Evolutionary conservation across 768 basidiomycete species (phyloP).

Genomic region (Calocybe indica): DNA sequence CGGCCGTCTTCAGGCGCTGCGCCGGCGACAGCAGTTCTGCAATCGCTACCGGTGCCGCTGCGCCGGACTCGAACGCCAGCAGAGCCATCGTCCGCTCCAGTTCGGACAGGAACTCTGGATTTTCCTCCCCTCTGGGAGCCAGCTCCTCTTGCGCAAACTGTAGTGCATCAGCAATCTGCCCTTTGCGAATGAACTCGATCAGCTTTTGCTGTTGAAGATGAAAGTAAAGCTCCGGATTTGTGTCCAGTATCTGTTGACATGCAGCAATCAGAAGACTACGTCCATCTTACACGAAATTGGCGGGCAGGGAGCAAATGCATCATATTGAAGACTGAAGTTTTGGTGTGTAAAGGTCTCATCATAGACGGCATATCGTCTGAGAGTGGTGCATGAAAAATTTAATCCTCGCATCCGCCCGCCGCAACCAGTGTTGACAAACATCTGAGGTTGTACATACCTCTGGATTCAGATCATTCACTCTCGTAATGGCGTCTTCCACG

Average conservation of each 20-base stretch:
- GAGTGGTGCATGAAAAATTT: conserved; percentile 99
- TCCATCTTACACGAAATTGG: conserved; percentile 9
- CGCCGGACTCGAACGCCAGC: conserved; percentile 70
- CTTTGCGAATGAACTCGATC: conserved; percentile 89
- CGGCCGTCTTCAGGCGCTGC: conserved; percentile 91
- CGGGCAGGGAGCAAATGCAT: conserved; percentile 28
- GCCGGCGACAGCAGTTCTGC: conserved; percentile 76
- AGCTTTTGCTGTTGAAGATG: conserved; percentile 93
- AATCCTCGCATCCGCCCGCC: conserved; percentile 57
- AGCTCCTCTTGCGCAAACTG: conserved; percentile 91
- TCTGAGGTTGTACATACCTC: conserved; percentile 60
- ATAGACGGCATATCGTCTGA: conserved; percentile 71
- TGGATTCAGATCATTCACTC: conserved; percentile 92
- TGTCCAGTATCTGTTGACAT: conserved; percentile 81
- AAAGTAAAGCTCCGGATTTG: conserved; percentile 90
- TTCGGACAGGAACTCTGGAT: conserved; percentile 87
- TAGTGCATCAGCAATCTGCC: conserved; percentile 72
- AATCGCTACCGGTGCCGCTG: conserved; percentile 58
- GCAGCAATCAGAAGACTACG: conserved; percentile 15
- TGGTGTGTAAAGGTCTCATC: conserved; percentile 72
- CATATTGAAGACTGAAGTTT: conserved; percentile 99
- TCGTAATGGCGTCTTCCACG: conserved; percentile 91
- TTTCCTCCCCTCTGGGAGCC: conserved; percentile 92
- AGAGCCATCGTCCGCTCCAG: conserved; percentile 94
- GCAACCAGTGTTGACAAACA: conserved; percentile 4